phyloP scores from a whole-genome alignment of 495 filamentous ascomycete species.

The Neurospora terricola region DNA sequence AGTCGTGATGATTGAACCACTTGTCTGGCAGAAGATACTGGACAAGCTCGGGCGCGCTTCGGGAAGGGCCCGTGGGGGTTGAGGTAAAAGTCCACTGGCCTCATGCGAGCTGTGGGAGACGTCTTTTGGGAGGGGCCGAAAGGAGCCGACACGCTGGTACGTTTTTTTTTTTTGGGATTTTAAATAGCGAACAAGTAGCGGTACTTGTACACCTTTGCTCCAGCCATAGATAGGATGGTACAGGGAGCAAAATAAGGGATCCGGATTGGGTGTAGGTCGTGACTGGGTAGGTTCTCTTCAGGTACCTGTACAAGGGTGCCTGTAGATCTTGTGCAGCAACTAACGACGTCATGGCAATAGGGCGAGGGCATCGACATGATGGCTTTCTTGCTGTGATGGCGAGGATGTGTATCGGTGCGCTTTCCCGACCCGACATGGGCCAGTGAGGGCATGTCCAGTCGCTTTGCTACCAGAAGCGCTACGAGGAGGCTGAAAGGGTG shows the following conservation, averaged over 20 bases:
- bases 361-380: not conserved
- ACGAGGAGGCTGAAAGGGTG: not conserved
- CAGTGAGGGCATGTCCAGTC: not conserved
- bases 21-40: not conserved
- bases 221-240: not conserved
- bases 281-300: not conserved
- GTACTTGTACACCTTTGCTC: not conserved
- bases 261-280: not conserved
- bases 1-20: not conserved
- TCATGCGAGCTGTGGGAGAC: constrained; percentile 2
- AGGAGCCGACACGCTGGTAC: constrained; percentile 3
- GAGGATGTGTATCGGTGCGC: not conserved
- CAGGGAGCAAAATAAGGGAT: not conserved
- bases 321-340: not conserved
- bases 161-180: not conserved
- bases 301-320: not conserved
- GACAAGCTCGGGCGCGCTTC: constrained; percentile 11
- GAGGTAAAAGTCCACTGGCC: constrained; percentile 5
- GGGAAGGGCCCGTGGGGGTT: constrained; percentile 10
- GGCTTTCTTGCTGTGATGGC: not conserved
- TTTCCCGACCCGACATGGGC: not conserved
- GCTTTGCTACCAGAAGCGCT: not conserved
- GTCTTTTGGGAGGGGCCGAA: not conserved
- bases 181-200: not conserved
- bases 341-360: not conserved